Evolutionary conservation across 2,329 filamentous ascomycete species (phyloP).

Genomic region (Xylariomycetidae sp.): DNA sequence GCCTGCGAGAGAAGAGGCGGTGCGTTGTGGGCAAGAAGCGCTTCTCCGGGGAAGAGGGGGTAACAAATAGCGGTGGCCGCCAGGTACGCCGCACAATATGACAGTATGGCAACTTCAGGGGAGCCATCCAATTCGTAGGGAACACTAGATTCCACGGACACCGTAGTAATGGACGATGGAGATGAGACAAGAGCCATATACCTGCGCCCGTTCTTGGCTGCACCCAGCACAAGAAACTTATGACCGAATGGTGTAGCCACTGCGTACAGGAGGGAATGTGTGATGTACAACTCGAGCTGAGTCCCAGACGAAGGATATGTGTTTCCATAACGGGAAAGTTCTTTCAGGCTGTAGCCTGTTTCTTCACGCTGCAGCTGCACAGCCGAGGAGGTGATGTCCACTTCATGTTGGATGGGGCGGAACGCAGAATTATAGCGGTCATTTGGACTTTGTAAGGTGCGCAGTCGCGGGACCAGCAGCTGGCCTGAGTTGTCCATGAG

Average conservation of each 20-base stretch:
- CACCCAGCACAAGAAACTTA: no score
- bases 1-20: not conserved
- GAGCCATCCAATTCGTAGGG: not conserved
- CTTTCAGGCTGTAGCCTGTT: no score
- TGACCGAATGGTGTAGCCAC: no score
- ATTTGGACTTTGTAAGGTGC: no score
- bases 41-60: constrained; percentile 1
- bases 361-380: no score
- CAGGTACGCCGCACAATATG: constrained; percentile 2
- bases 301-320: no score
- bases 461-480: no score
- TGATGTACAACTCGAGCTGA: no score
- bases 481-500: not conserved
- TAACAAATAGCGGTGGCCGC: not conserved
- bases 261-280: no score
- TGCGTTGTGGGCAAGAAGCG: constrained; percentile 2
- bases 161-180: constrained; percentile 1
- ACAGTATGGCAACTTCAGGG: constrained; percentile 1
- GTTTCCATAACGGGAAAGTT: no score
- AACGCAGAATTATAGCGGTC: constrained; percentile 2
- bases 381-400: no score
- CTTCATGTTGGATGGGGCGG: not conserved
- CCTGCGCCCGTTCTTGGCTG: no score
- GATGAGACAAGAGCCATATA: constrained; percentile 3
- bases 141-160: constrained; percentile 1